Evolutionary conservation across 768 basidiomycete species (phyloP).

Genomic region (Collybia mongolica): DNA sequence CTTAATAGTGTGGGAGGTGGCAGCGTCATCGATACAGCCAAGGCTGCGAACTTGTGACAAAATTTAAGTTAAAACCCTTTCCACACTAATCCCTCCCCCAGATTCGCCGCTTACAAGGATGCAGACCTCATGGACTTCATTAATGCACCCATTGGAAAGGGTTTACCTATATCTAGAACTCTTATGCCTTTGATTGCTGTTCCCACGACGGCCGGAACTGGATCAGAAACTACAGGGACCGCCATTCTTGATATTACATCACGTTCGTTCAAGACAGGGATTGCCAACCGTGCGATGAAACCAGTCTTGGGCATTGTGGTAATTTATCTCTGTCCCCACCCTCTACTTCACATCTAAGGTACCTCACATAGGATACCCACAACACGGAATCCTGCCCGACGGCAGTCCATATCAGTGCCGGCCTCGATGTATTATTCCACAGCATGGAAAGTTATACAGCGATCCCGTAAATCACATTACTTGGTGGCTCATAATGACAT

Average conservation of each 20-base stretch:
- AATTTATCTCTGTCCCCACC: conserved; percentile 13
- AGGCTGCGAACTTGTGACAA: conserved; percentile 84
- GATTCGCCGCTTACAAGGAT: conserved; percentile 90
- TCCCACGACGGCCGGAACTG: conserved; percentile 77
- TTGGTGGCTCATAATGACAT: conserved; percentile 3
- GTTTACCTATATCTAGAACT: conserved; percentile 72
- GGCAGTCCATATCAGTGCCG: conserved; percentile 93
- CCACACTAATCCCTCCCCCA: conserved; percentile 22
- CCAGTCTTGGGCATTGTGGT: conserved; percentile 81
- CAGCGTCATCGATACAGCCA: conserved; percentile 94
- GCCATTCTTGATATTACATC: conserved; percentile 94
- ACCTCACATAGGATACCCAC: conserved; percentile 58
- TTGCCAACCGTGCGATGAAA: conserved; percentile 88
- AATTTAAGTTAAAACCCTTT: neutral
- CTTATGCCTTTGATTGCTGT: conserved; percentile 87
- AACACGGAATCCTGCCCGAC: conserved; percentile 92
- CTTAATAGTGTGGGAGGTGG: conserved; percentile 81
- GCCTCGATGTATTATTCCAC: conserved; percentile 94
- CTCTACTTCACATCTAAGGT: neutral
- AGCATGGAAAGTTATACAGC: conserved; percentile 94
- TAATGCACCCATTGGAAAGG: conserved; percentile 94
- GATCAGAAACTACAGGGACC: conserved; percentile 93
- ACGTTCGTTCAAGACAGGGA: conserved; percentile 93
- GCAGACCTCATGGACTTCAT: conserved; percentile 94
- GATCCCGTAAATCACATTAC: conserved; percentile 68